A percentile compares a stretch with the other conserved stretches of the same genome.
Conservation (phyloP, 805 yeast species). For the Barnettozyma pratensis region DNA sequence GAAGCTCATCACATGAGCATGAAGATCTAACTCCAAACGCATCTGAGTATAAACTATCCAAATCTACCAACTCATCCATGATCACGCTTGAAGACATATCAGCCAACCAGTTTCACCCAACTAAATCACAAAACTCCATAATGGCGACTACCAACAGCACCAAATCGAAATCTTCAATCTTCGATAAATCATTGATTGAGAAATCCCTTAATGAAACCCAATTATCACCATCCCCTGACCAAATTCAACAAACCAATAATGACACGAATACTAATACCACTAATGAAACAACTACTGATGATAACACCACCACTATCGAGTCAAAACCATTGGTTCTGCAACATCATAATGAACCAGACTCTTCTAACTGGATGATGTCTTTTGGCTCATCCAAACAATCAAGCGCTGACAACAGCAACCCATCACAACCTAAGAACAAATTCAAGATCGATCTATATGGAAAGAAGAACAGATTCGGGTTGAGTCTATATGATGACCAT, state of each 20-base stretch:
- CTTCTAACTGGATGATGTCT: conserved; percentile 8
- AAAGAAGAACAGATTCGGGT: conserved; percentile 21
- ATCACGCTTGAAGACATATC: conserved; percentile 1
- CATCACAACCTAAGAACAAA: conserved; percentile 1
- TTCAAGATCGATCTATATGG: conserved; percentile 26
- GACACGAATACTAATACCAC: not conserved
- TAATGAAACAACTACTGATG: not conserved
- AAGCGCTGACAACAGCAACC: not conserved
- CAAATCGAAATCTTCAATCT: conserved; percentile 11
- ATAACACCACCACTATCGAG: not conserved
- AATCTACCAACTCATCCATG: conserved; percentile 3
- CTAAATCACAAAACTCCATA: conserved; percentile 1
- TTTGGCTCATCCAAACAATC: not conserved
- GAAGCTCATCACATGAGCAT: not conserved
- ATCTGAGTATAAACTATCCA: conserved; percentile 3
- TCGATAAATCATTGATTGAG: conserved; percentile 22
- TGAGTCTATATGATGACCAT: conserved; percentile 18
- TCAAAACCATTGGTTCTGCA: not conserved
- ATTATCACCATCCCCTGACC: not conserved
- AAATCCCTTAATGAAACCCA: conserved; percentile 17
- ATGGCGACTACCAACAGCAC: not conserved
- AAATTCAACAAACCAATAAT: conserved; percentile 5
- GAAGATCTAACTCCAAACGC: conserved; percentile 6
- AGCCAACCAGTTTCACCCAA: not conserved
- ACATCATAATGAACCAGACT: not conserved